A percentile compares a stretch with the other conserved stretches of the same genome.
These are phyloP conservation scores for Beauveria rudraprayagi DNA, from an alignment of 2,329 filamentous ascomycete species.

Conservation along the genomic window DNA sequence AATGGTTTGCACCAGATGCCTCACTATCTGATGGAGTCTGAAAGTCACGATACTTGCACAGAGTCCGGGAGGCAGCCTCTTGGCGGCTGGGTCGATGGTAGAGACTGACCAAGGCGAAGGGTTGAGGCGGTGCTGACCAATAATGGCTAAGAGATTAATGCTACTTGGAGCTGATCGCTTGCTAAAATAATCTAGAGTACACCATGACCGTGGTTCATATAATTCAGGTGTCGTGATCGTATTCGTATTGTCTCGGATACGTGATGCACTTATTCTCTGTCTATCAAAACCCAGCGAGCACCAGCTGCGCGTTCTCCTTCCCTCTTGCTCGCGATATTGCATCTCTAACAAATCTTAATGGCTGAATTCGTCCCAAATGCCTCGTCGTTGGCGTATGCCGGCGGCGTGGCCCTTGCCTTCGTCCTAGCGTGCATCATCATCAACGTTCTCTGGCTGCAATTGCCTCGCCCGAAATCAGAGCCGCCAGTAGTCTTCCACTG, in stretches of 20 bases:
- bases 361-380: neutral
- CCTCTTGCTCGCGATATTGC: neutral
- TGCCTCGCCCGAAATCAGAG: constrained; percentile 18
- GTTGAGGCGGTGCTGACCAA: neutral
- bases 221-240: neutral
- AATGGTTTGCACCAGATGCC: no score
- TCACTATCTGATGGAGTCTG: no score
- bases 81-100: neutral
- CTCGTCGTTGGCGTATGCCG: neutral
- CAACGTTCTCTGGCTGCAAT: neutral
- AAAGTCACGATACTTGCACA: no score
- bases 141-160: neutral
- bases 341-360: neutral
- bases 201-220: neutral
- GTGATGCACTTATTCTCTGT: neutral
- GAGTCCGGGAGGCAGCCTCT: neutral
- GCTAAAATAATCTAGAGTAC: neutral
- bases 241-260: neutral
- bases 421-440: neutral
- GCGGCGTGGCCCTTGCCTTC: neutral
- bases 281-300: neutral
- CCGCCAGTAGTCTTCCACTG: constrained; percentile 51
- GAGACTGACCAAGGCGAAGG: neutral
- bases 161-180: neutral
- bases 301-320: neutral